These are phyloP conservation scores for Diutina sp. DNA, from an alignment of 1,139 yeast genomes.

Conservation along the genomic window DNA sequence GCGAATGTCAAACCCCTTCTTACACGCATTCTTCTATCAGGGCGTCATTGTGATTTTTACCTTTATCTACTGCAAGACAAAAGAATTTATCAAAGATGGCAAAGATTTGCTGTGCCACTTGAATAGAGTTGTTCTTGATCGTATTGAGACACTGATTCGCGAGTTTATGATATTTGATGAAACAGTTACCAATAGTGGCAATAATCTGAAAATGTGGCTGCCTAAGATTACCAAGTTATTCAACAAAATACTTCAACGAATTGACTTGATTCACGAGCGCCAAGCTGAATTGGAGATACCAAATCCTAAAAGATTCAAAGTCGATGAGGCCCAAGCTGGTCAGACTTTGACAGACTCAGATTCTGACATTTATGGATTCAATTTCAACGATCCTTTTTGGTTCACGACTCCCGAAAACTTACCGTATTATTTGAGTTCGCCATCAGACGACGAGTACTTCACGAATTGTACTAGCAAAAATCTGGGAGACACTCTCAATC, in stretches of 20 bases:
- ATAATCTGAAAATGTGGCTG: constrained; percentile 22
- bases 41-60: constrained; percentile 40
- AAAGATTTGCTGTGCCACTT: constrained; percentile 7
- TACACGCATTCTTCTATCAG: constrained; percentile 37
- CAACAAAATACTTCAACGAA: constrained; percentile 19
- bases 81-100: constrained; percentile 16
- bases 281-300: constrained; percentile 7
- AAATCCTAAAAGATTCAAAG: constrained; percentile 4
- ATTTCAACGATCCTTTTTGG: constrained; percentile 32
- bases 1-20: constrained; percentile 28
- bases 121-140: constrained; percentile 11
- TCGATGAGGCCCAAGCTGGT: constrained; percentile 10
- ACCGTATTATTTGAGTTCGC: constrained; percentile 25
- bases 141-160: constrained; percentile 14
- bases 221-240: constrained; percentile 21
- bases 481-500: neutral
- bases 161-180: constrained; percentile 15
- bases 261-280: constrained; percentile 15
- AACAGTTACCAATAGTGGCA: constrained; percentile 10
- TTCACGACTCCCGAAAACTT: constrained; percentile 27
- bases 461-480: neutral
- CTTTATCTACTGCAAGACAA: constrained; percentile 28
- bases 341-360: neutral
- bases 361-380: constrained; percentile 8
- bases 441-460: constrained; percentile 15